Conservation (phyloP, 768 basidiomycete genomes). For the Boletus rex-veris region DNA sequence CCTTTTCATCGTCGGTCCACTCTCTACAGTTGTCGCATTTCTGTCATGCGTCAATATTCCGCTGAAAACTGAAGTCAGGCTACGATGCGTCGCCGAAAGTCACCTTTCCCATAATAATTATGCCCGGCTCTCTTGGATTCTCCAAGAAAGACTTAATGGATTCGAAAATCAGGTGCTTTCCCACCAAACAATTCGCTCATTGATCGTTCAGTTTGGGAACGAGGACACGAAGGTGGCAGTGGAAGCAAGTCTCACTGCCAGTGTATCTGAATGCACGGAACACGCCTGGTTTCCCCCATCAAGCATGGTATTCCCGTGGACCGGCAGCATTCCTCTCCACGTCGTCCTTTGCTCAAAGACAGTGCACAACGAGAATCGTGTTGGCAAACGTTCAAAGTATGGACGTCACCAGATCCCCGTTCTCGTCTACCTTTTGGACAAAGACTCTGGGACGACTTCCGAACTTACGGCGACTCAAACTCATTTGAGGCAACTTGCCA, state of each 20-base stretch:
- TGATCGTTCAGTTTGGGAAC: no score
- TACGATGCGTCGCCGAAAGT: not conserved
- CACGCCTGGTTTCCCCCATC: not conserved
- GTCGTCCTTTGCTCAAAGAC: not conserved
- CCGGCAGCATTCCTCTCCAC: not conserved
- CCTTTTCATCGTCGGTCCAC: slow-evolving; percentile 1
- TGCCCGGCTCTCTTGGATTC: no score
- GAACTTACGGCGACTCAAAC: not conserved
- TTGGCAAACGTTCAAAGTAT: not conserved
- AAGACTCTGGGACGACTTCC: not conserved
- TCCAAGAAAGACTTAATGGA: no score
- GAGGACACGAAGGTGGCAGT: no score
- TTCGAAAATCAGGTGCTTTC: no score
- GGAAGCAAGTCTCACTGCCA: not conserved
- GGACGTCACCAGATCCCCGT: not conserved
- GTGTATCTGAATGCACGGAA: not conserved
- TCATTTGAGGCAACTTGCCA: not conserved
- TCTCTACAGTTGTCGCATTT: slow-evolving; percentile 1
- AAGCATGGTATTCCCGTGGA: not conserved
- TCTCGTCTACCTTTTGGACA: slow-evolving; percentile 1
- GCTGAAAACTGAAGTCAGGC: not conserved
- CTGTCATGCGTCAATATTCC: slow-evolving; percentile 7
- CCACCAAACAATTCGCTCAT: no score
- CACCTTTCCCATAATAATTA: no score
- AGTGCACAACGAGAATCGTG: no score